These are phyloP conservation scores for Papilionanthe hybrid DNA, from an alignment of 116 monocot species.

Conservation along the genomic window DNA sequence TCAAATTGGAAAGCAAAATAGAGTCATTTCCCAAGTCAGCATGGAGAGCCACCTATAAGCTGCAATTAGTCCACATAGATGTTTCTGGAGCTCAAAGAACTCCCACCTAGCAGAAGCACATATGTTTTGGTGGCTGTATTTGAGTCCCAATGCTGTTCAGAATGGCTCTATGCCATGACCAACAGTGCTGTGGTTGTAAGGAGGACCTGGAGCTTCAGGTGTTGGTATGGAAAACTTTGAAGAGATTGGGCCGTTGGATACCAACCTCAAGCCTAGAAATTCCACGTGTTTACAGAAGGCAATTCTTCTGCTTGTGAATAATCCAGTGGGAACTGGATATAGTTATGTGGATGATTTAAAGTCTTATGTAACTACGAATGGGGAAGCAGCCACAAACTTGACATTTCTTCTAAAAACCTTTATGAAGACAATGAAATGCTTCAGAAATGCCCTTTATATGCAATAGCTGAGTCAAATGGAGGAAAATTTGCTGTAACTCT, in stretches of 20 bases:
- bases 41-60: no score
- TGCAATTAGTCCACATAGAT: no score
- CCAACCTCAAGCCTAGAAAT: slow-evolving; percentile 46
- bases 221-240: slow-evolving; percentile 73
- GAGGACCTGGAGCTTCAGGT: slow-evolving; percentile 90
- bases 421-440: slow-evolving; percentile 22
- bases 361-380: slow-evolving; percentile 17
- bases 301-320: slow-evolving; percentile 86
- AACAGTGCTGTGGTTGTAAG: slow-evolving; percentile 82
- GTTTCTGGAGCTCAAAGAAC: no score
- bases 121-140: slow-evolving; percentile 95
- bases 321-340: no score
- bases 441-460: slow-evolving; percentile 38
- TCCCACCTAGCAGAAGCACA: slow-evolving; percentile 92
- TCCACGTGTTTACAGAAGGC: slow-evolving; percentile 78
- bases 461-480: no score
- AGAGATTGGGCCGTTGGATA: slow-evolving; percentile 79
- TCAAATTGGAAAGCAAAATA: no score
- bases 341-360: no score
- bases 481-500: no score
- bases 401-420: slow-evolving; percentile 56
- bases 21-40: no score
- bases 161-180: slow-evolving; percentile 65
- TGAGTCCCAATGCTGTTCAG: slow-evolving; percentile 56
- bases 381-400: slow-evolving; percentile 59